Base-by-base conservation (phyloP, 257 asterid species). In the Nicotiana undulata region DNA sequence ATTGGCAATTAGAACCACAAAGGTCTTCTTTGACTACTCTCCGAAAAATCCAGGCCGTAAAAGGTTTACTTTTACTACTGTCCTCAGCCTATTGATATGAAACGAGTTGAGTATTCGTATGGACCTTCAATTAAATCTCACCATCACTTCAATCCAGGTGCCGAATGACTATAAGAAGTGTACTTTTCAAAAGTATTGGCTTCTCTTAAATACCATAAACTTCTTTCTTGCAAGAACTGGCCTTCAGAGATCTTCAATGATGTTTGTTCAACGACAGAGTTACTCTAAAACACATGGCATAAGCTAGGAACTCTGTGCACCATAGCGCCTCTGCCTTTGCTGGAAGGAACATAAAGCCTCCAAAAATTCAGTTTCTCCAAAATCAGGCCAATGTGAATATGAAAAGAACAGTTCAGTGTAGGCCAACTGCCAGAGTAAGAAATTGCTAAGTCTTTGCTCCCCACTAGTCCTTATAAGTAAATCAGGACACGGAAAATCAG, bases 391-490 rank as follows among this genome's bases (percentile, higher is more conserved):
- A 29, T 72, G 86, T 16, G 89, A 81, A 68, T 81, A 28, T 5
- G 87, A 60, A 75, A 92, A 89, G 78, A 84, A 85, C 2, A 90
- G 84, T 80, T 92, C 93, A 13, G 93, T 84, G 75, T 88, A 91
- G 20, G 95, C 95, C 76, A 90, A 84, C 85, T 92, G 97, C 97
- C 97, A 90, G 59, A 92, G 80, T 34, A 90, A 83, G 85, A 92
- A 90, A 79, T 92, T 92, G 67, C 97, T 88, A 75, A 92, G 81
- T 66, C 95, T 86, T 64, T 82, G 86, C 86, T 92, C 97, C 6
- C 93, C 97, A 82, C 97, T 91, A 26, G 95, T 90, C 60, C 93
- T 81, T 68, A 90, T 88, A 28, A 92, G 88, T 74, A 92, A 87
- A 85, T 90, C 93, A 40, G 96, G 91, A 68, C 70, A 49, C 1